Base-by-base conservation (phyloP, 83 land plant genomes). In the Picea abies region DNA sequence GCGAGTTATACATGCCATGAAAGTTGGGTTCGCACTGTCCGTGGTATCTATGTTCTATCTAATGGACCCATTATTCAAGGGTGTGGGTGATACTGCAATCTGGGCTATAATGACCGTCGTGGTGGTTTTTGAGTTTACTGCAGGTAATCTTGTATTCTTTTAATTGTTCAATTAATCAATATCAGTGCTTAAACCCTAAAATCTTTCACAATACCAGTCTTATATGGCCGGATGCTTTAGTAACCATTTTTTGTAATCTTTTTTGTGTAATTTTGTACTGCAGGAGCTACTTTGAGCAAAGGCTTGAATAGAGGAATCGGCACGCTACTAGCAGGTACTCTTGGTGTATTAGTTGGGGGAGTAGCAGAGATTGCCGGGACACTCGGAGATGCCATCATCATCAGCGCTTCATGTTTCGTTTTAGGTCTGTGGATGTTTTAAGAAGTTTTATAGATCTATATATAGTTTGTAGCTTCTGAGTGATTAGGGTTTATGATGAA, bases 21-120 rank as follows among this genome's bases (percentile, higher is more conserved):
- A 93, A 79, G 96, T 93, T 37, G 96, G 96, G 7, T 0, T 91
- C 39, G 83, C 96, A 37, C 47, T 93, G 82, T 85, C 93, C 32
- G 49, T 93, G 62, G 93, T 91, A 60, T 91, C 94, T 0, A 26
- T 82, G 39, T 37, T 37, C 39, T 90, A 93, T 72, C 64, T 92
- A 12, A 35, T 84, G 76, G 92, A 88, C 80, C 89, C 93, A 2
- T 78, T 92, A 47, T 90, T 85, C 60, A n/a, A 88, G 39, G 90
- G 89, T 3, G 60, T 94, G 8, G 97, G 94, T 1, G 64, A 89
- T 23, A 90, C 86, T 89, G 91, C 91, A 49, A 90, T 95, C 58
- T 95, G 96, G 96, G 97, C 96, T 60, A 91, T 93, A 82, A 91
- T 91, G 85, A 95, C 96, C 11, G 96, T 91, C 0, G 94, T 93